Conservation (phyloP, 1,139 yeast species). For the Candida anutae region DNA sequence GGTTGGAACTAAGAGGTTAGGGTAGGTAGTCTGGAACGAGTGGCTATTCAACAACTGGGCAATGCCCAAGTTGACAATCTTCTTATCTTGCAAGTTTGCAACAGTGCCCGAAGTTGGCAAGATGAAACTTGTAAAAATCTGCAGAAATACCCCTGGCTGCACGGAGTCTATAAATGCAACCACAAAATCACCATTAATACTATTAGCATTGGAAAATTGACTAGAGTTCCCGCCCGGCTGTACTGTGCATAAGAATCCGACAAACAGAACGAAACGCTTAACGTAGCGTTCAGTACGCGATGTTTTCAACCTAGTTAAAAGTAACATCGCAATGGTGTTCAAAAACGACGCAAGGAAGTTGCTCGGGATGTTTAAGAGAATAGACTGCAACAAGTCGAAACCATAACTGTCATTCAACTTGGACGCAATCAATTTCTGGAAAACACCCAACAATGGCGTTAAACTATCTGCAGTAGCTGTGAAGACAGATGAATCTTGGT, state of each 20-base stretch:
- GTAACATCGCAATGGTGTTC: slow-evolving; percentile 65
- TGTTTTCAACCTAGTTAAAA: slow-evolving; percentile 72
- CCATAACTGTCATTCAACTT: slow-evolving; percentile 76
- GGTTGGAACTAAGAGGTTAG: slow-evolving; percentile 39
- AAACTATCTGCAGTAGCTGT: slow-evolving; percentile 34
- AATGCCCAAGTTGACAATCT: slow-evolving; percentile 68
- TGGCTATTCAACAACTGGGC: slow-evolving; percentile 37
- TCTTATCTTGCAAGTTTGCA: slow-evolving; percentile 65
- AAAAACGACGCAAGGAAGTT: slow-evolving; percentile 45
- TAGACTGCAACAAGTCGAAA: slow-evolving; percentile 71
- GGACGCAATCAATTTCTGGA: slow-evolving; percentile 85
- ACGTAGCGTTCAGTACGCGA: slow-evolving; percentile 79
- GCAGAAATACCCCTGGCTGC: slow-evolving; percentile 58
- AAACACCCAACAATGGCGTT: slow-evolving; percentile 88
- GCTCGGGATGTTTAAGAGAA: slow-evolving; percentile 53
- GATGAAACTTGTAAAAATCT: slow-evolving; percentile 55
- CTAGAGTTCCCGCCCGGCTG: slow-evolving; percentile 18
- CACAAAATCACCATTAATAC: slow-evolving; percentile 42
- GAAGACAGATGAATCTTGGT: slow-evolving; percentile 51
- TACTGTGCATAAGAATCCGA: slow-evolving; percentile 43
- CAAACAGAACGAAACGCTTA: slow-evolving; percentile 60
- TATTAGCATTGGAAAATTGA: slow-evolving; percentile 5
- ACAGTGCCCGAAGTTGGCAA: slow-evolving; percentile 61
- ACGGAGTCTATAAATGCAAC: slow-evolving; percentile 53
- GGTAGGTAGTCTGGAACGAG: slow-evolving; percentile 25